Conservation (phyloP, 495 filamentous ascomycete species). For the Penicillium soppii region DNA sequence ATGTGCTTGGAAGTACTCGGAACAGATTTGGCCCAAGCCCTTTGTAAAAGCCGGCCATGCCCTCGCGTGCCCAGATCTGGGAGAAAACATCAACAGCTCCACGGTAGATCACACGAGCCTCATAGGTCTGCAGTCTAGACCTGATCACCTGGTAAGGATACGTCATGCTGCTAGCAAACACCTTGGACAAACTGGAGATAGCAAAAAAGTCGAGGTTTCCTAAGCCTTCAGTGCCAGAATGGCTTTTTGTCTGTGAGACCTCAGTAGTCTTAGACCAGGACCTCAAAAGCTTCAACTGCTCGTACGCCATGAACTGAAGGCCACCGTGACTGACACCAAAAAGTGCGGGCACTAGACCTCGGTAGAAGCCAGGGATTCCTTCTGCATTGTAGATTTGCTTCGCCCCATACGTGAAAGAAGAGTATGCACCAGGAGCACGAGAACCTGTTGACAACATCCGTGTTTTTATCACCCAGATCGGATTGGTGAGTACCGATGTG, state of each 20-base stretch:
- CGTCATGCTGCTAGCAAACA: slow-evolving; percentile 80
- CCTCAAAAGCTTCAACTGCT: slow-evolving; percentile 71
- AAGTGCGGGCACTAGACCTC: slow-evolving; percentile 76
- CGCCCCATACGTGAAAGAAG: slow-evolving; percentile 68
- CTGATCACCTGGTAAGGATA: slow-evolving; percentile 94
- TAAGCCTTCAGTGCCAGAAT: slow-evolving; percentile 35
- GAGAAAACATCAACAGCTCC: slow-evolving; percentile 68
- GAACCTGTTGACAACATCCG: slow-evolving; percentile 88
- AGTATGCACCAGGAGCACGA: slow-evolving; percentile 73
- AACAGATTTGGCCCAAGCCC: slow-evolving; percentile 85
- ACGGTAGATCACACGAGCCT: slow-evolving; percentile 63
- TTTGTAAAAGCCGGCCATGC: slow-evolving; percentile 84
- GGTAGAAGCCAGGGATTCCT: slow-evolving; percentile 76
- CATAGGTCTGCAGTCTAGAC: slow-evolving; percentile 83
- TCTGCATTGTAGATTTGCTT: slow-evolving; percentile 62
- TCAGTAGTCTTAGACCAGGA: slow-evolving; percentile 7
- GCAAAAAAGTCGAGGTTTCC: slow-evolving; percentile 74
- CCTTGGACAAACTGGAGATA: slow-evolving; percentile 77
- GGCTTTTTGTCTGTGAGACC: slow-evolving; percentile 1
- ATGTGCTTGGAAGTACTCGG: slow-evolving; percentile 88
- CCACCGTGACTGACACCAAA: slow-evolving; percentile 94
- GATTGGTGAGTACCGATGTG: slow-evolving; percentile 84
- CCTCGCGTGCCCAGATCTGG: slow-evolving; percentile 77
- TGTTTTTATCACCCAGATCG: slow-evolving; percentile 98
- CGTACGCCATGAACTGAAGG: slow-evolving; percentile 95